Conservation (phyloP, 2,329 filamentous ascomycete genomes). For the Emericellopsis cladophorae region DNA sequence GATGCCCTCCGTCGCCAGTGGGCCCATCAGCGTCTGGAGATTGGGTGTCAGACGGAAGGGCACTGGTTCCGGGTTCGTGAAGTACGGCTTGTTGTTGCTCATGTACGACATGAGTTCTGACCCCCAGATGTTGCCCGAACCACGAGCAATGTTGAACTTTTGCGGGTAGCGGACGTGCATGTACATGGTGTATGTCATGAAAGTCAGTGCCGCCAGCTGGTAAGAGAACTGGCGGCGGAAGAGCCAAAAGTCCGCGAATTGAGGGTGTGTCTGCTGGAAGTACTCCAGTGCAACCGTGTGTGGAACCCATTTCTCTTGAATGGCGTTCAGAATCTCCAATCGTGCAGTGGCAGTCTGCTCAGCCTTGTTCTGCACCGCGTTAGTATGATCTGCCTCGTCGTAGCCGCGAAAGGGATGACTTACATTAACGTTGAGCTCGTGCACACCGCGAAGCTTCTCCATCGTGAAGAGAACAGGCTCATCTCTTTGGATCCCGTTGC, state of each 20-base stretch:
- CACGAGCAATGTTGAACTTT: constrained; percentile 84
- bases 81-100: constrained; percentile 71
- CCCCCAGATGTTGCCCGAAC: constrained; percentile 89
- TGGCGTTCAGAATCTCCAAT: constrained; percentile 85
- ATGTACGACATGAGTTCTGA: constrained; percentile 88
- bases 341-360: constrained; percentile 63
- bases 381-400: background rate
- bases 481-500: constrained; percentile 80
- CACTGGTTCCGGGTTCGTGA: constrained; percentile 90
- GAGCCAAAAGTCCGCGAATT: constrained; percentile 92
- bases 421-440: constrained; percentile 53
- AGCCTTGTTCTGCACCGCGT: constrained; percentile 41
- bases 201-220: constrained; percentile 86
- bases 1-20: constrained; percentile 89
- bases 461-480: constrained; percentile 92
- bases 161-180: constrained; percentile 94
- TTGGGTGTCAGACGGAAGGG: constrained; percentile 97
- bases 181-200: constrained; percentile 97
- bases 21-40: constrained; percentile 90
- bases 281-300: constrained; percentile 73
- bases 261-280: constrained; percentile 78
- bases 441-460: constrained; percentile 74
- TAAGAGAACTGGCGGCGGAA: constrained; percentile 97
- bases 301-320: constrained; percentile 88
- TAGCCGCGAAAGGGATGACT: constrained; percentile 13